Percentiles rank a stretch among this genome's conserved stretches.
Conservation (phyloP, 345 rosid genomes). For the Zanthoxylum bungeanum region DNA sequence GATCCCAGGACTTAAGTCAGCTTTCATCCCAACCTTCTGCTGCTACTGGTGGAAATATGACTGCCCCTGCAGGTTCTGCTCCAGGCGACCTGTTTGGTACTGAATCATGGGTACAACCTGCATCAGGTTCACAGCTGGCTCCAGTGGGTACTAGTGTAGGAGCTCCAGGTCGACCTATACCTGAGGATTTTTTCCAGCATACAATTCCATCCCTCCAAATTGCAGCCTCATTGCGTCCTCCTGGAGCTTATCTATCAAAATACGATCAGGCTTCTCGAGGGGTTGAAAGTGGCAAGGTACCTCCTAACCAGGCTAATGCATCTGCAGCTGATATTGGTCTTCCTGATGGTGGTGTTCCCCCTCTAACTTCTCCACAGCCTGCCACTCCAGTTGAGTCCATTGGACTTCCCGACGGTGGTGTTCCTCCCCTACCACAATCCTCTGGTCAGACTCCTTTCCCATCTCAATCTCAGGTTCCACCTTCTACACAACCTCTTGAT, state of each 20-base stretch:
- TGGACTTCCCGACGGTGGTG: conserved; percentile 88
- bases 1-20: conserved; percentile 66
- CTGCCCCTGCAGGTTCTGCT: conserved; percentile 47
- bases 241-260: conserved; percentile 81
- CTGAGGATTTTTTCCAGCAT: conserved; percentile 94
- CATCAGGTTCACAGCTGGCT: conserved; percentile 51
- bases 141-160: conserved; percentile 41
- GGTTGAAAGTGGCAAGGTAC: conserved; percentile 30
- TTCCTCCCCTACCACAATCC: conserved; percentile 75
- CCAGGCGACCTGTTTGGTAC: conserved; percentile 69
- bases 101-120: conserved; percentile 47
- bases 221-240: conserved; percentile 79
- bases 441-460: conserved; percentile 35
- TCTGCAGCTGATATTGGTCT: conserved; percentile 56
- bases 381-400: conserved; percentile 42
- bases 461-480: conserved; percentile 39
- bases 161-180: conserved; percentile 64
- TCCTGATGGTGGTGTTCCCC: conserved; percentile 78
- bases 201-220: conserved; percentile 88
- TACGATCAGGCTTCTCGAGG: conserved; percentile 61
- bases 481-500: conserved; percentile 83
- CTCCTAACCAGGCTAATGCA: conserved; percentile 40
- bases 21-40: conserved; percentile 46
- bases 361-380: conserved; percentile 50
- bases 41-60: conserved; percentile 26